Evolutionary conservation across 1,284 basidiomycete species (phyloP).

Genomic region (Cutaneotrichosporon spelunceum): DNA sequence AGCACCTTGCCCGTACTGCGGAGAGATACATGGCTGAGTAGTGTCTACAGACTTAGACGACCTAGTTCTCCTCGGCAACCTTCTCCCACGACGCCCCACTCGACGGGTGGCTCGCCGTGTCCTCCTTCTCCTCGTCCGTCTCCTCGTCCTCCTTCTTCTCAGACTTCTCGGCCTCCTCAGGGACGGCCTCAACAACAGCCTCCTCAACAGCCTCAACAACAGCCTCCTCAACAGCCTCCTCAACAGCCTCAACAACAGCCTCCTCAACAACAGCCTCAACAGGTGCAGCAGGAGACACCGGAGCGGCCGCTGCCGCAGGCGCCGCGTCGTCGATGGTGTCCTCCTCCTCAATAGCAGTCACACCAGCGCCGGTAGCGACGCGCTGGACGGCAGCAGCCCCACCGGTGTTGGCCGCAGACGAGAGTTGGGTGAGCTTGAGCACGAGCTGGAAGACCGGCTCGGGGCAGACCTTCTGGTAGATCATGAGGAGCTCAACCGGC

Average conservation of each 20-base stretch:
- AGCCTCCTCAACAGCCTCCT: background rate
- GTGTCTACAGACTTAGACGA: background rate
- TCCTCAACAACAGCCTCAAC: background rate
- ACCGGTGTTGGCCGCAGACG: conserved; percentile 19
- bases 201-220: conserved; percentile 9
- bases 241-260: no score
- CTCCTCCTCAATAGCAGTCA: conserved; percentile 13
- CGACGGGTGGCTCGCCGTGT: conserved; percentile 9
- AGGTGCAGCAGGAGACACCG: background rate
- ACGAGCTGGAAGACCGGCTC: conserved; percentile 83
- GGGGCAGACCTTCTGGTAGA: conserved; percentile 90
- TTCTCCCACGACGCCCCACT: conserved; percentile 24
- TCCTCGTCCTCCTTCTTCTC: conserved; percentile 8
- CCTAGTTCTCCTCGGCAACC: conserved; percentile 19
- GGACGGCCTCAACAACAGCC: conserved; percentile 5
- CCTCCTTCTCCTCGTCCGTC: conserved; percentile 13
- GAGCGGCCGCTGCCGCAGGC: conserved; percentile 4
- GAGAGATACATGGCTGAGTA: background rate
- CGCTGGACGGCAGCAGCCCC: conserved; percentile 11
- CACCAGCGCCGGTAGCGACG: conserved; percentile 6
- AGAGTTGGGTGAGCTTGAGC: conserved; percentile 67
- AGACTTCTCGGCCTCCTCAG: conserved; percentile 10
- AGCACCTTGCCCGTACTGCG: background rate
- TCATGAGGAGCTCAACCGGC: conserved; percentile 83
- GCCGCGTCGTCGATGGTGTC: conserved; percentile 10